phyloP scores from a whole-genome alignment of 495 filamentous ascomycete species.

The Penicillium egyptiacum region DNA sequence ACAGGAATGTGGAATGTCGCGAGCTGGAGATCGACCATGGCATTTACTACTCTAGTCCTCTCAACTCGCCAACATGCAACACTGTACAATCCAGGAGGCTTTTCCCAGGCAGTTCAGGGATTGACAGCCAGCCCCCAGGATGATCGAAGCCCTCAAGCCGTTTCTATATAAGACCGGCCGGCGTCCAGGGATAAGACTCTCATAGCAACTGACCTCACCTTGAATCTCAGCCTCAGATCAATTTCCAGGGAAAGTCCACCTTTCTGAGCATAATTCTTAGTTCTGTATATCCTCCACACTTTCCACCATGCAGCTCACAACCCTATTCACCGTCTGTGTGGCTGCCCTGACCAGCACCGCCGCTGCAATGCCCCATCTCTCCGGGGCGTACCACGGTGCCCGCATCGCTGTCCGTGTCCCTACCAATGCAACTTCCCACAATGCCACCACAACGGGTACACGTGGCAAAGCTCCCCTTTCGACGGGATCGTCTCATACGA shows the following conservation, averaged over 20 bases:
- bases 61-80: background rate
- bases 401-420: slow-evolving; percentile 20
- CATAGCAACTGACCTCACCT: background rate
- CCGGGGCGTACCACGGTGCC: slow-evolving; percentile 24
- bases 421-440: slow-evolving; percentile 21
- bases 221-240: background rate
- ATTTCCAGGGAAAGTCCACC: background rate
- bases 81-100: slow-evolving; percentile 8
- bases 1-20: slow-evolving; percentile 12
- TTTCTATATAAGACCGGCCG: slow-evolving; percentile 4
- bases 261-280: slow-evolving; percentile 1
- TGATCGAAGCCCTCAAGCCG: background rate
- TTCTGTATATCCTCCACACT: background rate
- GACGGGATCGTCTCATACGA: slow-evolving; percentile 15
- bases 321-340: slow-evolving; percentile 18
- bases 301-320: slow-evolving; percentile 27
- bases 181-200: background rate
- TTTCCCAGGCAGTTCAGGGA: background rate
- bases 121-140: slow-evolving; percentile 3
- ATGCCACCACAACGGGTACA: slow-evolving; percentile 24
- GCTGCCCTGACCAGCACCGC: slow-evolving; percentile 26
- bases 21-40: background rate
- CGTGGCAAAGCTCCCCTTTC: slow-evolving; percentile 12
- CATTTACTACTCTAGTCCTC: background rate
- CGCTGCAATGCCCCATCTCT: slow-evolving; percentile 22